Conservation (phyloP, 1,139 yeast species). For the Zygoascus meyerae region DNA sequence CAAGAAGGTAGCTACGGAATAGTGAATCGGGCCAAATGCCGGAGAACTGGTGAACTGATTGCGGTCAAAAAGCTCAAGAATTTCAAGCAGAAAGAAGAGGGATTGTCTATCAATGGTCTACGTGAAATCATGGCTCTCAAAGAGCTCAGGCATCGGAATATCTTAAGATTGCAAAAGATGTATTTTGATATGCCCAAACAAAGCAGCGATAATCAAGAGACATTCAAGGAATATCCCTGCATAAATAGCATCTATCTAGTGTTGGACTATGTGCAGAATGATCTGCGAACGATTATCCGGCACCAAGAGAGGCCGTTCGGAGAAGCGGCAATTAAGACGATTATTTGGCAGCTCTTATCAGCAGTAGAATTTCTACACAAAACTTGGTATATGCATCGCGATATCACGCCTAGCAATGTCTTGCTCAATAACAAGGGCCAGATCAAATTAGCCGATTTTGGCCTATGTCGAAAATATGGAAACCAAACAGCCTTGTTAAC, state of each 20-base stretch:
- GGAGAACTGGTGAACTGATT: constrained; percentile 46
- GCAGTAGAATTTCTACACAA: constrained; percentile 42
- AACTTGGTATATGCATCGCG: constrained; percentile 55
- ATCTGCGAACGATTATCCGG: constrained; percentile 24
- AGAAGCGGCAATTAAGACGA: constrained; percentile 30
- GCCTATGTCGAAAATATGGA: constrained; percentile 36
- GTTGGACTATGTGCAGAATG: constrained; percentile 34
- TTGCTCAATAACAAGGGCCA: constrained; percentile 47
- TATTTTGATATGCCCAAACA: constrained; percentile 36
- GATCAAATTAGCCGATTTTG: constrained; percentile 56
- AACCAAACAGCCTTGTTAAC: constrained; percentile 18
- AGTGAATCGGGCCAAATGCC: constrained; percentile 47
- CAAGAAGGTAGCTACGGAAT: constrained; percentile 46
- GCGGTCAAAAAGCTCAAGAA: constrained; percentile 56
- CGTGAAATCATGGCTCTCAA: constrained; percentile 73
- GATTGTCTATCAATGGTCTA: constrained; percentile 81
- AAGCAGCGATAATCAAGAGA: not conserved
- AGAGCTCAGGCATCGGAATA: constrained; percentile 53
- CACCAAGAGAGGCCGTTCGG: constrained; percentile 24
- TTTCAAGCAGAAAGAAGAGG: constrained; percentile 46
- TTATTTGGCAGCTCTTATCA: constrained; percentile 28
- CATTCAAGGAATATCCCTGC: not conserved
- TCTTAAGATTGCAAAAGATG: constrained; percentile 65
- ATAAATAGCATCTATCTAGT: constrained; percentile 21
- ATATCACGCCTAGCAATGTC: constrained; percentile 62